These are phyloP conservation scores for Coprinopsis marcescibilis DNA, from an alignment of 768 basidiomycete genomes.

Conservation along the genomic window DNA sequence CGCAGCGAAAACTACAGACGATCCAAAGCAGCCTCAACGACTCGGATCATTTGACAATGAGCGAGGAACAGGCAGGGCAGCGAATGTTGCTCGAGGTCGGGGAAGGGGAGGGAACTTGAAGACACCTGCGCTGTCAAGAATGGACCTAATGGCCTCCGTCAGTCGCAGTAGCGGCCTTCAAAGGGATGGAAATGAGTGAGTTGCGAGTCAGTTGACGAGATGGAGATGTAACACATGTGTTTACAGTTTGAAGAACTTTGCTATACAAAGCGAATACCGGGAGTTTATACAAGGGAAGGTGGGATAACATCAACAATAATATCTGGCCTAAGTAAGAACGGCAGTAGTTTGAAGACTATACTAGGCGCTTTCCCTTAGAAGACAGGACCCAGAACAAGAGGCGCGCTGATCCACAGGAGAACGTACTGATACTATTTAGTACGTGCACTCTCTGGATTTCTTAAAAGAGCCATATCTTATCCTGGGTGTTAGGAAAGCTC, in stretches of 20 bases:
- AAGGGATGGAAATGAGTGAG: constrained; percentile 73
- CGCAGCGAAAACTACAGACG: no score
- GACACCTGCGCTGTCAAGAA: constrained; percentile 17
- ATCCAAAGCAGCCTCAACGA: neutral
- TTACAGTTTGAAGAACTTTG: constrained; percentile 52
- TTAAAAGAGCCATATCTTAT: neutral
- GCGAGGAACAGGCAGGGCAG: constrained; percentile 13
- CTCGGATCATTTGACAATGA: neutral
- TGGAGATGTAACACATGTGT: constrained; percentile 28
- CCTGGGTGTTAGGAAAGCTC: constrained; percentile 51
- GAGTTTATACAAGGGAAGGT: constrained; percentile 64
- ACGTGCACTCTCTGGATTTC: constrained; percentile 20
- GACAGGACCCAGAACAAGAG: constrained; percentile 29
- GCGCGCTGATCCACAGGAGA: constrained; percentile 54
- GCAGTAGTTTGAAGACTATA: constrained; percentile 35
- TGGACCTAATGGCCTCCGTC: constrained; percentile 67
- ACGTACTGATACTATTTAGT: constrained; percentile 72
- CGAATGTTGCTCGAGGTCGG: constrained; percentile 11
- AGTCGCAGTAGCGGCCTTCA: constrained; percentile 74
- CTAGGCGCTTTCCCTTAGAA: constrained; percentile 21
- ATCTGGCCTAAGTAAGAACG: neutral
- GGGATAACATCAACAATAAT: constrained; percentile 7
- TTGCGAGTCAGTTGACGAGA: no score
- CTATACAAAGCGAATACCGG: constrained; percentile 63
- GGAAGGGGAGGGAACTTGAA: constrained; percentile 10